Evolutionary conservation across 257 asterid species (phyloP).

Genomic region (Solanum sejunctum): DNA sequence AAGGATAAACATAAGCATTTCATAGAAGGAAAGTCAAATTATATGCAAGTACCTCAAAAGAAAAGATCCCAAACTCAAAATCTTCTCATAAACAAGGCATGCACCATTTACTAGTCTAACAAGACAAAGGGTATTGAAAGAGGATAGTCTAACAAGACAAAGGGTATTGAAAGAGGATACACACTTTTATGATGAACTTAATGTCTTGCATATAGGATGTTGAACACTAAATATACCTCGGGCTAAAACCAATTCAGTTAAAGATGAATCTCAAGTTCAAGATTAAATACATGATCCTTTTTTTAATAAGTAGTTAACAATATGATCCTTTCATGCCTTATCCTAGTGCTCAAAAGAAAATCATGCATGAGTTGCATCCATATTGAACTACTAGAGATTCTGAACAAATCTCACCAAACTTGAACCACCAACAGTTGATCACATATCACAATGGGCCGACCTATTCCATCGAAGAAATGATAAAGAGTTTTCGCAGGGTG

Average conservation of each 20-base stretch:
- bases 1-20: neutral
- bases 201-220: neutral
- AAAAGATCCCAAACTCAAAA: neutral
- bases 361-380: neutral
- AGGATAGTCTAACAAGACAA: neutral
- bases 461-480: neutral
- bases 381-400: neutral
- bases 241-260: neutral
- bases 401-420: neutral
- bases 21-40: neutral
- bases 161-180: neutral
- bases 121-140: neutral
- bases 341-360: neutral
- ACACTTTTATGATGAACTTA: neutral
- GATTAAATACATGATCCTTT: neutral
- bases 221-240: neutral
- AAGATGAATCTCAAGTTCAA: neutral
- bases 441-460: neutral
- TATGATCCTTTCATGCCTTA: neutral
- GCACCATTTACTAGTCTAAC: neutral
- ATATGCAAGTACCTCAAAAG: neutral
- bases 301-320: neutral
- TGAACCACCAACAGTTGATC: neutral
- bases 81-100: neutral
- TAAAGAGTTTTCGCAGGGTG: neutral